Evolutionary conservation across 768 basidiomycete species (phyloP), one percentile per base, ranked within the genome.

Genomic region (Tulasnella sp.): DNA sequence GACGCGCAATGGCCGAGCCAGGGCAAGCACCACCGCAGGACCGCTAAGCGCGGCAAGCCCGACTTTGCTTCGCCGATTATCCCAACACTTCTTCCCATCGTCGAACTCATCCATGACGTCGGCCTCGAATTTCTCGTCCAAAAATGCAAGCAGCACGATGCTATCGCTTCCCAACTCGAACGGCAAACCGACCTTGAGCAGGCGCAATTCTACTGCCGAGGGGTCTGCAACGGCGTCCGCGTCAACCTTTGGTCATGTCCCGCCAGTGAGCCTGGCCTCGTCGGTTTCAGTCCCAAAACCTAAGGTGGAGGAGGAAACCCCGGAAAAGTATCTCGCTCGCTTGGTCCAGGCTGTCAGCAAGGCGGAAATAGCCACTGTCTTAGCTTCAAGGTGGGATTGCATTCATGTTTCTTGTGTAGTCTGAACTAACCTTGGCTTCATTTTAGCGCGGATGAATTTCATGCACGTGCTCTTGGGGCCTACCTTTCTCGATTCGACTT

Each of bases 401-500:
- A 10, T 18, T 26, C 7, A 11, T 70, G 70, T 26, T 35, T n/a
- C 35, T 70, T 26, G 11, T 39, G 11, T 57, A 10, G 40, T 11
- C 20, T 57, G 39, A 48, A 42, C 75, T 48, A 20, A 67, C 46
- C 44, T 48, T 4, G 16, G 46, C 51, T 80, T 23, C 80, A 39
- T 15, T 78, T 35, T 80, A 98, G 96, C 81, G 86, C 89, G 55
- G 93, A 95, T 78, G 82, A 85, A 5, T 92, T 95, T 76, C 88
- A 96, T 83, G 83, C 86, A 4, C 85, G 87, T 76, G 92, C 95
- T 3, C 87, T 98, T 73, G 87, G 87, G 77, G 82, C 87, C 16
- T 96, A 94, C 83, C 88, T 99, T 79, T 85, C 86, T 70, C 88
- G 87, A 61, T 99, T 98, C 83, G 88, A 91, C 80, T 98, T 99